Evolutionary conservation across 1,284 basidiomycete species (phyloP).

Genomic region (Fomitopsis pinicola): DNA sequence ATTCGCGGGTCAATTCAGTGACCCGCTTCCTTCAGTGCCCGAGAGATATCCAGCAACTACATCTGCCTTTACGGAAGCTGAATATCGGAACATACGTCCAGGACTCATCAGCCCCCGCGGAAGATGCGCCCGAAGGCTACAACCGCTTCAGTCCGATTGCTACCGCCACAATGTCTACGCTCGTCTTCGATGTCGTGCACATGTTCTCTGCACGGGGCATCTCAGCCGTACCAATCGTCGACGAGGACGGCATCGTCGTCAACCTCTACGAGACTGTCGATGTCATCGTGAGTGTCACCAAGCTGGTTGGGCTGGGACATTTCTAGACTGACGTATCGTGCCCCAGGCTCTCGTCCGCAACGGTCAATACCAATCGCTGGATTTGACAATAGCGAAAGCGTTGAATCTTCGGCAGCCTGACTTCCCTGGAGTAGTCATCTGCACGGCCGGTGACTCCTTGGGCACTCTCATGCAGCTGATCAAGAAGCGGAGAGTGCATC

Average conservation of each 20-base stretch:
- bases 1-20: slow-evolving; percentile 2
- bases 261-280: slow-evolving; percentile 99
- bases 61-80: slow-evolving; percentile 79
- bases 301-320: neutral
- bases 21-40: slow-evolving; percentile 45
- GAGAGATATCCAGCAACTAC: slow-evolving; percentile 72
- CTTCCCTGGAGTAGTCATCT: slow-evolving; percentile 95
- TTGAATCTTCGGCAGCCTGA: slow-evolving; percentile 88
- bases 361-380: slow-evolving; percentile 91
- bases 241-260: slow-evolving; percentile 90
- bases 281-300: slow-evolving; percentile 76
- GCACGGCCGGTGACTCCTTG: slow-evolving; percentile 91
- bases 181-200: slow-evolving; percentile 97
- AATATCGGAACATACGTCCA: slow-evolving; percentile 92
- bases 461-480: slow-evolving; percentile 90
- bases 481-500: slow-evolving; percentile 90
- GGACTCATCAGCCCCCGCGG: slow-evolving; percentile 36
- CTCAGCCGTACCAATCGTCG: slow-evolving; percentile 95
- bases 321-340: neutral
- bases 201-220: slow-evolving; percentile 97
- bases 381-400: slow-evolving; percentile 93
- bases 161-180: slow-evolving; percentile 88
- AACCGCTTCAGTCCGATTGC: slow-evolving; percentile 88
- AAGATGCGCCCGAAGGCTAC: slow-evolving; percentile 39
- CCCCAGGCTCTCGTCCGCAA: slow-evolving; percentile 89